Percentiles rank a stretch among this genome's conserved stretches.
These are phyloP conservation scores for Fusarium sambucinum DNA, from an alignment of 2,329 filamentous ascomycete genomes.

Conservation along the genomic window DNA sequence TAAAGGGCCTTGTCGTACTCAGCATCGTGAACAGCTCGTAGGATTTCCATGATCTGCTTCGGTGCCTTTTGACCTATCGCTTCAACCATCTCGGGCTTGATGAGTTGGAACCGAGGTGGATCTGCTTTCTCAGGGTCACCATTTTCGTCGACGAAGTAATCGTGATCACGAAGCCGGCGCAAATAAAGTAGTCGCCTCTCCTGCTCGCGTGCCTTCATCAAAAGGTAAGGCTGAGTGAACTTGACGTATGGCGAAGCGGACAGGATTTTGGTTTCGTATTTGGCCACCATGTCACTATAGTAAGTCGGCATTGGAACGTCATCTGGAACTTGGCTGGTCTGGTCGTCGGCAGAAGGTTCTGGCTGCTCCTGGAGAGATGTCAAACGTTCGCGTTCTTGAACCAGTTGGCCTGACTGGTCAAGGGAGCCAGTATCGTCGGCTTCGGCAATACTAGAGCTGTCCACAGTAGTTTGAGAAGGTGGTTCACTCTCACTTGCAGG, in stretches of 20 bases:
- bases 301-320: constrained; percentile 89
- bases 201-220: constrained; percentile 92
- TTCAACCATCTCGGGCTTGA: constrained; percentile 96
- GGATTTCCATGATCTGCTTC: constrained; percentile 88
- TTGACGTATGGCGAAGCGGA: constrained; percentile 97
- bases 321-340: constrained; percentile 74
- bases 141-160: constrained; percentile 68
- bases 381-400: constrained; percentile 47
- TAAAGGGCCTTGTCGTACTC: constrained; percentile 96
- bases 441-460: constrained; percentile 46
- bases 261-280: constrained; percentile 91
- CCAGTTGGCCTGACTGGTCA: constrained; percentile 42
- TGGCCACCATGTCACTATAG: constrained; percentile 94
- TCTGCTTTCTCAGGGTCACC: constrained; percentile 71
- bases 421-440: constrained; percentile 49
- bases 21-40: constrained; percentile 94
- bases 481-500: constrained; percentile 55
- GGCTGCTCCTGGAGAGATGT: constrained; percentile 60
- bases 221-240: constrained; percentile 91
- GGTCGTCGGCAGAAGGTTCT: constrained; percentile 59
- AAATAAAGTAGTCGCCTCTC: constrained; percentile 86
- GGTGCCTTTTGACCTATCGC: constrained; percentile 83
- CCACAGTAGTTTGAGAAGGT: constrained; percentile 51
- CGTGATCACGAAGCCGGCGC: constrained; percentile 84
- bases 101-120: constrained; percentile 84